A percentile compares a stretch with the other conserved stretches of the same genome.
phyloP scores from a whole-genome alignment of 169 alveolate species.

The Fabrea salina region DNA sequence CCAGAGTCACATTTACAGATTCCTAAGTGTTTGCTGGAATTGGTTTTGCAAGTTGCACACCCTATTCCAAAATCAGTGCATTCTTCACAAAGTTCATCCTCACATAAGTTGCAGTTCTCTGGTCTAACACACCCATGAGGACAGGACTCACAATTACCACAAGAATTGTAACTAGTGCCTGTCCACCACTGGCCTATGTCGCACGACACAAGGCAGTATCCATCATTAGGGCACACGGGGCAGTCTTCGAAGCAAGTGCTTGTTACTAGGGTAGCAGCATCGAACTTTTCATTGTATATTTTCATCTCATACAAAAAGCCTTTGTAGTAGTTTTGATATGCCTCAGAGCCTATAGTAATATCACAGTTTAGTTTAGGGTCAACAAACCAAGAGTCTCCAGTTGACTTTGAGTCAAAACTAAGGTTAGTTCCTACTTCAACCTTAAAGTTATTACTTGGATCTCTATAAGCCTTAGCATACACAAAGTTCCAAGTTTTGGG shows the following conservation, averaged over 20 bases:
- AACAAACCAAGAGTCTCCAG: too few relatives aligned
- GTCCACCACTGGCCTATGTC: neutral
- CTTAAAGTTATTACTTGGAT: too few relatives aligned
- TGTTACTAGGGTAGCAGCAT: too few relatives aligned
- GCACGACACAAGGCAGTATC: neutral
- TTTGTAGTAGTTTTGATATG: neutral
- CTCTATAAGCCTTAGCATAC: too few relatives aligned
- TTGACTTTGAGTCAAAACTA: too few relatives aligned
- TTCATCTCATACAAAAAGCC: neutral
- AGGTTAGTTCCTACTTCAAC: too few relatives aligned
- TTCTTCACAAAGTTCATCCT: neutral
- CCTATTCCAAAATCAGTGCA: neutral
- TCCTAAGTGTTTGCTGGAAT: neutral
- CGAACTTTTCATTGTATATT: neutral
- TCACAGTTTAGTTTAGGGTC: too few relatives aligned
- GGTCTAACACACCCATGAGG: too few relatives aligned
- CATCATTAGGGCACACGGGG: neutral
- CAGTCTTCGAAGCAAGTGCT: too few relatives aligned
- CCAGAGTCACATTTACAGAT: neutral
- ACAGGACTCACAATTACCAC: neutral
- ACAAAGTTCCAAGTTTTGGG: too few relatives aligned
- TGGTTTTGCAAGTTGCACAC: neutral
- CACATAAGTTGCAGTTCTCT: neutral
- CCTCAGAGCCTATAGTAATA: neutral
- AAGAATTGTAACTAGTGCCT: neutral